Conservation (phyloP, 371 early-diverging fungal genomes). For the Lichtheimia ornata region DNA sequence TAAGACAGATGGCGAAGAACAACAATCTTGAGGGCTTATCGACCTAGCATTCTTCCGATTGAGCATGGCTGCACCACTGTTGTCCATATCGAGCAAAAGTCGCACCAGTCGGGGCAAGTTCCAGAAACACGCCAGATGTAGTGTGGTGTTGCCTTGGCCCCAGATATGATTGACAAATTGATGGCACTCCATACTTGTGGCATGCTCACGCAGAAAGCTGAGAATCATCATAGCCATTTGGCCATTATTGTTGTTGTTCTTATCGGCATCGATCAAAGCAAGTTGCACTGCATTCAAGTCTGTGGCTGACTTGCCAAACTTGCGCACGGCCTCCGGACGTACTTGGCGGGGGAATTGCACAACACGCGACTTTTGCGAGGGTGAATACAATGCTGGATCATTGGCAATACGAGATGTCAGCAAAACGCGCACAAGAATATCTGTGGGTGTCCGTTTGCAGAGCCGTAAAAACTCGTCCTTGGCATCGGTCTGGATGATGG, state of each 20-base stretch:
- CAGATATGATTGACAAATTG: constrained; percentile 35
- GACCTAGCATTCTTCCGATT: too few species aligned
- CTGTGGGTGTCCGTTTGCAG: constrained; percentile 9
- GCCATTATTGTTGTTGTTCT: neutral
- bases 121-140: constrained; percentile 72
- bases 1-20: too few species aligned
- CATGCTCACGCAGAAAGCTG: constrained; percentile 7
- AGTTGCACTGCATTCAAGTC: constrained; percentile 26
- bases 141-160: constrained; percentile 36
- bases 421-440: constrained; percentile 27
- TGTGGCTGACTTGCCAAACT: constrained; percentile 23
- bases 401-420: constrained; percentile 31
- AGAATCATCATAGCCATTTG: neutral
- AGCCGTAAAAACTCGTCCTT: constrained; percentile 30
- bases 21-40: too few species aligned
- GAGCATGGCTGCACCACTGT: constrained; percentile 21
- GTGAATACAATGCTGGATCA: constrained; percentile 27
- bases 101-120: constrained; percentile 71
- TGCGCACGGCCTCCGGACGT: constrained; percentile 23
- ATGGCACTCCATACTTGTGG: constrained; percentile 16
- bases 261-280: constrained; percentile 9
- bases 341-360: constrained; percentile 20
- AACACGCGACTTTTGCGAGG: constrained; percentile 29
- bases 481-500: constrained; percentile 26
- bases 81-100: constrained; percentile 61